Evolutionary conservation across 1,139 yeast species (phyloP), one percentile per base, ranked within the genome.

Genomic region (Geotrichum citri-aurantii): DNA sequence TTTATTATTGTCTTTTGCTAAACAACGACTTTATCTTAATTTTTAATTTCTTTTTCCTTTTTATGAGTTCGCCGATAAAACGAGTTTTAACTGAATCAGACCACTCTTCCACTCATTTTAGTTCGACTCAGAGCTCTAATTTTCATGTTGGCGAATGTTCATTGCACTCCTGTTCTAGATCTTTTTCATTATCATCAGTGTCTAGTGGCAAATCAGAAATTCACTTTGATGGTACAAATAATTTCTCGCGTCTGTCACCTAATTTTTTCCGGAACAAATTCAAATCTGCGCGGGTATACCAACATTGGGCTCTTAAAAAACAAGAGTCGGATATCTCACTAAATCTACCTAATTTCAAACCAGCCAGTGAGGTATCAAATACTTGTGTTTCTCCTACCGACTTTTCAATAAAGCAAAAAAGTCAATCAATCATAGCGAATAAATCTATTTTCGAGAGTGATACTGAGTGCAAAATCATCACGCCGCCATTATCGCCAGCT

Each of bases 1-100:
- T 46, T 46, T 46, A 46, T 46, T 46, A 23, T 23, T 46, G 44
- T 17, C 19, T n/a, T 17, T 37, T n/a, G n/a, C 21, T 17, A 37
- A 37, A 37, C 17, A 37, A 37, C 44, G 7, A 37, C 17, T 33
- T 3, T 12, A 12, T 33, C 17, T n/a, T 37, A 37, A 37, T 37
- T 37, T 37, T 37, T 37, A 46, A 21, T 23, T 26, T 46, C 14
- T 12, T 10, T 23, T 14, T 19, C n/a, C 17, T 50, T 40, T 24
- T 40, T 23, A 50, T 50, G 54, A 37, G 48, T 50, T 29, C 54
- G 54, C 29, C 54, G 31, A 50, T 37, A 50, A 50, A 26, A 8
- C 23, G 48, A 40, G 2, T 17, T n/a, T n/a, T 37, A 21, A 26
- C 54, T 14, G 48, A 40, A 50, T 17, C 40, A 4, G 26, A 33